Conservation (phyloP, 2,329 filamentous ascomycete species). For the Ascomycota sp. region DNA sequence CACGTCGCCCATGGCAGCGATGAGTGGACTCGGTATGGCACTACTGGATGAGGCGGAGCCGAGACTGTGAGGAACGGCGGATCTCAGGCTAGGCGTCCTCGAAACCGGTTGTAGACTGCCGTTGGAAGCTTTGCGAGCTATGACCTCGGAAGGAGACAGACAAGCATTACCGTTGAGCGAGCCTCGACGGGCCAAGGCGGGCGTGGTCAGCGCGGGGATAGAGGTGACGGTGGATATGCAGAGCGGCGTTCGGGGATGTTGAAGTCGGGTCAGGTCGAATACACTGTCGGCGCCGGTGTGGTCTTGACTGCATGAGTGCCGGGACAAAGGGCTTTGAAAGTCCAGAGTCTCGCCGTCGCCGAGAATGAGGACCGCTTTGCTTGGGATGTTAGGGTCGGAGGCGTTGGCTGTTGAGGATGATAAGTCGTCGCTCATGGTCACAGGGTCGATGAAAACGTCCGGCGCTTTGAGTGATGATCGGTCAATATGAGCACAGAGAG, state of each 20-base stretch:
- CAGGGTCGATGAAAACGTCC: too few relatives aligned
- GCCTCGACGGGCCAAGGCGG: constrained; percentile 9
- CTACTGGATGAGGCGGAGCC: constrained; percentile 38
- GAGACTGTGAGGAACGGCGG: constrained; percentile 28
- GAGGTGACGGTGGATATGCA: constrained; percentile 18
- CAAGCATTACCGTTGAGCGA: constrained; percentile 15
- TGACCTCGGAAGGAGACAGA: constrained; percentile 10
- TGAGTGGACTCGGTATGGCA: constrained; percentile 49
- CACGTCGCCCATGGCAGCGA: constrained; percentile 57
- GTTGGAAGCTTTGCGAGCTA: constrained; percentile 11
- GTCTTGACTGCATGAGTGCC: too few relatives aligned
- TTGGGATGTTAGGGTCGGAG: too few relatives aligned
- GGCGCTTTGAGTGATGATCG: too few relatives aligned
- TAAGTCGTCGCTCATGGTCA: too few relatives aligned
- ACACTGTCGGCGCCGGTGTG: too few relatives aligned
- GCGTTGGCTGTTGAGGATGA: too few relatives aligned
- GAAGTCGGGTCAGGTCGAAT: too few relatives aligned
- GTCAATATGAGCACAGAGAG: too few relatives aligned
- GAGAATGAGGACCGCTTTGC: too few relatives aligned
- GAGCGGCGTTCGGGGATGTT: constrained; percentile 12
- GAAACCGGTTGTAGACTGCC: constrained; percentile 27
- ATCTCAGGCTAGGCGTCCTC: constrained; percentile 40
- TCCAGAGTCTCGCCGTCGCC: too few relatives aligned
- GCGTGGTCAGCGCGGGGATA: constrained; percentile 3
- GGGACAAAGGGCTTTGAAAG: too few relatives aligned